phyloP scores from a whole-genome alignment of 352 stramenopile genomes.

The Globisporangium cederbergense region DNA sequence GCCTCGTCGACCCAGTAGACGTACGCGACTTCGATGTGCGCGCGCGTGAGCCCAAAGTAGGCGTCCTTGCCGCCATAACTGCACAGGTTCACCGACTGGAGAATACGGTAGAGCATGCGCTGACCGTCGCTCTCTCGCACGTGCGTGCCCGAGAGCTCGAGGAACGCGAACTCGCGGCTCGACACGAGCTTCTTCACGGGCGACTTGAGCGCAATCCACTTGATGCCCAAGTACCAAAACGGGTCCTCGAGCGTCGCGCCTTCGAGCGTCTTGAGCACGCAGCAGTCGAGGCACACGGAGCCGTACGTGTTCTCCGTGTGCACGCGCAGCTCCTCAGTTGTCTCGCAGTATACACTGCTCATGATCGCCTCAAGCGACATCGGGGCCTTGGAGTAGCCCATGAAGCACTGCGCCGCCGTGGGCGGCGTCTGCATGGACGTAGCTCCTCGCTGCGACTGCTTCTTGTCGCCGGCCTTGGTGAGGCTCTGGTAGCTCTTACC shows the following conservation, averaged over 20 bases:
- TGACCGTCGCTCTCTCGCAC: conserved; percentile 35
- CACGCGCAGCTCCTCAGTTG: conserved; percentile 44
- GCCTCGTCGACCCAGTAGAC: conserved; percentile 65
- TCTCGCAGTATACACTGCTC: conserved; percentile 57
- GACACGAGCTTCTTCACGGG: conserved; percentile 55
- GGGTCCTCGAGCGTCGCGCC: conserved; percentile 55
- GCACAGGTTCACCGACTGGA: conserved; percentile 57
- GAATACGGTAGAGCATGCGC: conserved; percentile 58
- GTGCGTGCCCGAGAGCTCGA: conserved; percentile 66
- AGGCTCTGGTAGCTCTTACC: conserved; percentile 1
- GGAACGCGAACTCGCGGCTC: conserved; percentile 64
- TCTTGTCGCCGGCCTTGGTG: neutral
- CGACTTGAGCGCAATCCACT: conserved; percentile 69
- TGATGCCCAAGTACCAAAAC: conserved; percentile 75
- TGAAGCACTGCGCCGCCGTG: conserved; percentile 46
- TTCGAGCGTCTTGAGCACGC: conserved; percentile 61
- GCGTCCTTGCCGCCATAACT: conserved; percentile 56
- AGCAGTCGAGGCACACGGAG: conserved; percentile 55
- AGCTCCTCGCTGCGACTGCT: neutral
- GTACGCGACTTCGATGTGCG: conserved; percentile 55
- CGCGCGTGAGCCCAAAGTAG: conserved; percentile 69
- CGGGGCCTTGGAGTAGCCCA: conserved; percentile 47
- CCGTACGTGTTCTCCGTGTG: conserved; percentile 43
- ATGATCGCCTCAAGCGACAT: conserved; percentile 69
- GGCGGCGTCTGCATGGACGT: conserved; percentile 5